These are phyloP conservation scores for Halenospora varia DNA, from an alignment of 495 filamentous ascomycete genomes.

Conservation along the genomic window DNA sequence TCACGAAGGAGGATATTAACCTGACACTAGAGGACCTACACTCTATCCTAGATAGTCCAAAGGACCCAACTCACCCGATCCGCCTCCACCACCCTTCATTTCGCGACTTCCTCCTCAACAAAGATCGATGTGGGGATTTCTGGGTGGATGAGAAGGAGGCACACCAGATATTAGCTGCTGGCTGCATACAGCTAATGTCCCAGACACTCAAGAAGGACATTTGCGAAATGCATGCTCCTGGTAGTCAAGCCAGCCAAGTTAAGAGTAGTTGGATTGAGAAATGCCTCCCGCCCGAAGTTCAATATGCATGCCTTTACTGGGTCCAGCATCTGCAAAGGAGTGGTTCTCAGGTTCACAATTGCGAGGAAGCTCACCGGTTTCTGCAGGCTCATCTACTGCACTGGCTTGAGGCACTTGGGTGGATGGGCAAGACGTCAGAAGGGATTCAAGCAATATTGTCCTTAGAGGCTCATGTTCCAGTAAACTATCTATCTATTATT, in stretches of 20 bases:
- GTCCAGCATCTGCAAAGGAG: neutral
- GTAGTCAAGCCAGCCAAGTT: neutral
- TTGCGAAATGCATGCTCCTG: slow-evolving; percentile 30
- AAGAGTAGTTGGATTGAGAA: neutral
- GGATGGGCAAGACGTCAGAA: neutral
- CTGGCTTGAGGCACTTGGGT: neutral
- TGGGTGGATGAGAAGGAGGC: slow-evolving; percentile 35
- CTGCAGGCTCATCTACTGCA: neutral
- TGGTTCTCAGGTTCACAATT: neutral
- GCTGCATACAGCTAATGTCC: slow-evolving; percentile 34
- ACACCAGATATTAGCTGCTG: slow-evolving; percentile 28
- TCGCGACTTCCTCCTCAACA: slow-evolving; percentile 45
- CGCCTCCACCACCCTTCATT: slow-evolving; percentile 45
- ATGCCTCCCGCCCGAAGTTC: neutral
- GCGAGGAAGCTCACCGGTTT: neutral
- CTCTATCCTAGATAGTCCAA: slow-evolving; percentile 32
- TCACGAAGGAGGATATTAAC: slow-evolving; percentile 8
- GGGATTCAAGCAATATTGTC: neutral
- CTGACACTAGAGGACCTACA: slow-evolving; percentile 26
- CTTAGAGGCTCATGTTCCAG: neutral
- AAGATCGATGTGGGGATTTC: slow-evolving; percentile 30
- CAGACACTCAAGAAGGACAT: slow-evolving; percentile 33
- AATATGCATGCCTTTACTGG: neutral
- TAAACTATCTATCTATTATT: neutral
- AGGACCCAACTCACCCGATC: slow-evolving; percentile 24